Conservation (phyloP, 2,329 filamentous ascomycete species). For the Arthrobotrys iridis region DNA sequence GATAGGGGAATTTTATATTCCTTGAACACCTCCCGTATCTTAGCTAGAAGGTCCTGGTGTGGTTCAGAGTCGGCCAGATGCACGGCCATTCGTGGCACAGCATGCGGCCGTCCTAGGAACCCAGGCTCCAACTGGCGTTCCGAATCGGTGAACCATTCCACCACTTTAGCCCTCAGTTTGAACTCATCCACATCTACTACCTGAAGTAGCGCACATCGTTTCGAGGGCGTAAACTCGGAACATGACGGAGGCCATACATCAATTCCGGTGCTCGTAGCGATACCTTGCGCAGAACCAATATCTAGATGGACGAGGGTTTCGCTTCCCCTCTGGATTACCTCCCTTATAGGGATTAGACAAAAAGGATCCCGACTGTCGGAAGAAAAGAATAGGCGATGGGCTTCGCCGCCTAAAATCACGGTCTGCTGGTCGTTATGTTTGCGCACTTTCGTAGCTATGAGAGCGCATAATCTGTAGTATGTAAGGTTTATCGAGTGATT, state of each 20-base stretch:
- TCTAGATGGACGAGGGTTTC: neutral
- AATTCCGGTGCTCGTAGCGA: neutral
- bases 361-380: neutral
- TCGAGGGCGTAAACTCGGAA: neutral
- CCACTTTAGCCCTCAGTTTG: too few relatives aligned
- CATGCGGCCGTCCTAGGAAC: too few relatives aligned
- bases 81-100: too few relatives aligned
- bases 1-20: too few relatives aligned
- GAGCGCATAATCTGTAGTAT: neutral
- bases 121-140: too few relatives aligned
- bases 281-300: neutral
- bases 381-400: neutral
- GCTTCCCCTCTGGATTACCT: neutral
- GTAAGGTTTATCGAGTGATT: neutral
- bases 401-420: neutral
- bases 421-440: neutral
- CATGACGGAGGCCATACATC: neutral
- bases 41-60: too few relatives aligned
- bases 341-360: neutral
- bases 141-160: too few relatives aligned
- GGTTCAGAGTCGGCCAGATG: too few relatives aligned
- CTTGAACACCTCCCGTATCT: too few relatives aligned
- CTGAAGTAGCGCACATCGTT: neutral
- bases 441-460: constrained; percentile 1
- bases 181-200: neutral